Percentiles rank a stretch among this genome's conserved stretches.
Conservation (phyloP, 139 green algal genomes). For the Micractinium sp. region DNA sequence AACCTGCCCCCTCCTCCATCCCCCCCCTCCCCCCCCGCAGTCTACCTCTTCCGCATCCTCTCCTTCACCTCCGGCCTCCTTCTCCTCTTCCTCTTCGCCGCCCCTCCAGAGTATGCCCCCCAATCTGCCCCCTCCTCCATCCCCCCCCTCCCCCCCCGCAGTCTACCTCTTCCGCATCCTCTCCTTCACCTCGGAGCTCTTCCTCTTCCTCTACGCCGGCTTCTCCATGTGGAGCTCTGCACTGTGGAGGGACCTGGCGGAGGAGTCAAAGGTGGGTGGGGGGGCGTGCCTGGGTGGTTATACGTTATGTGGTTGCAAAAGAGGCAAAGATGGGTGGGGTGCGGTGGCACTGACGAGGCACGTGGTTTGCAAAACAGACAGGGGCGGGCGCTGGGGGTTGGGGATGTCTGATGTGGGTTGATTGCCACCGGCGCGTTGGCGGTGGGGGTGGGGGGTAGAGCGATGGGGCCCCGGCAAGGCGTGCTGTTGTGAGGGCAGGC, state of each 20-base stretch:
- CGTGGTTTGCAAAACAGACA: background rate
- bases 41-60: background rate
- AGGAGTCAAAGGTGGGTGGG: background rate
- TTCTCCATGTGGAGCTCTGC: conserved; percentile 36
- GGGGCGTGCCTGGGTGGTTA: no score
- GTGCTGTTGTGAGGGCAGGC: no score
- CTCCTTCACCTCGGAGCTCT: conserved; percentile 70
- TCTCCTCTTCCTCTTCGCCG: conserved; percentile 71
- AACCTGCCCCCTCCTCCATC: background rate
- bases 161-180: conserved; percentile 61
- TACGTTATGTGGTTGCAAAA: no score
- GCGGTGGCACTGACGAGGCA: no score
- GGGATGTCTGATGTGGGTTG: background rate
- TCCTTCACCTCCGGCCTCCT: conserved; percentile 62
- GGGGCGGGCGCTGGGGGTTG: no score
- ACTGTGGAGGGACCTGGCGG: conserved; percentile 36
- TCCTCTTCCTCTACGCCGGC: conserved; percentile 75
- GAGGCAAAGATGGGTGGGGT: no score
- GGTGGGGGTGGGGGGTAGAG: no score
- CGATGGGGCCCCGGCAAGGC: no score
- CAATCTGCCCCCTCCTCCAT: background rate
- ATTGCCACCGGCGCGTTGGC: no score
- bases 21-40: no score
- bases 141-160: background rate
- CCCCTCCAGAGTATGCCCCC: no score